Evolutionary conservation across 495 filamentous ascomycete genomes (phyloP).

Genomic region (Diplogelasinospora grovesii): DNA sequence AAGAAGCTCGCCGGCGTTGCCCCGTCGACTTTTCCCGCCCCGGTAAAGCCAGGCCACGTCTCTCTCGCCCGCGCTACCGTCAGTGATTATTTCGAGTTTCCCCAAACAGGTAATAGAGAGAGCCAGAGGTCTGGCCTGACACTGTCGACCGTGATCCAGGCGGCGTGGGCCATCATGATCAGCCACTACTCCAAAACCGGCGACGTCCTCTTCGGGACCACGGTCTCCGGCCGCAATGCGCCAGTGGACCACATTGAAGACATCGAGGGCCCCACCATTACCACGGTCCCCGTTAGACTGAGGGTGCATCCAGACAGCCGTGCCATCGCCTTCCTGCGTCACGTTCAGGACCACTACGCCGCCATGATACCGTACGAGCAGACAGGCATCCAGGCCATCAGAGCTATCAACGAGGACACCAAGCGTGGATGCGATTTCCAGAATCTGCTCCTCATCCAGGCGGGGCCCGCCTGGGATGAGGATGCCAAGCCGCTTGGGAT

Average conservation of each 20-base stretch:
- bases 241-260: slow-evolving; percentile 40
- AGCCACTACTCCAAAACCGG: slow-evolving; percentile 29
- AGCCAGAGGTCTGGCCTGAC: slow-evolving; percentile 11
- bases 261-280: slow-evolving; percentile 48
- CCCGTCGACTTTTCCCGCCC: too few relatives aligned
- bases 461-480: background rate
- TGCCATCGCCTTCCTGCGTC: slow-evolving; percentile 12
- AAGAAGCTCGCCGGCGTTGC: too few relatives aligned
- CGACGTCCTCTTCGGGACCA: slow-evolving; percentile 39
- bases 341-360: slow-evolving; percentile 27
- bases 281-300: slow-evolving; percentile 50
- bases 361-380: slow-evolving; percentile 40
- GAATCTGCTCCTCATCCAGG: slow-evolving; percentile 36
- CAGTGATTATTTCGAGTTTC: slow-evolving; percentile 5
- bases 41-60: slow-evolving; percentile 24
- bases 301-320: slow-evolving; percentile 5
- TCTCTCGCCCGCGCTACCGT: slow-evolving; percentile 1
- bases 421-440: slow-evolving; percentile 31
- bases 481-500: too few relatives aligned
- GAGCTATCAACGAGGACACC: slow-evolving; percentile 21
- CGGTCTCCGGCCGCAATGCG: slow-evolving; percentile 38
- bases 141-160: slow-evolving; percentile 30
- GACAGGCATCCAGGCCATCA: slow-evolving; percentile 38
- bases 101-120: slow-evolving; percentile 6
- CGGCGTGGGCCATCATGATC: slow-evolving; percentile 38